Evolutionary conservation across 805 yeast species (phyloP).

Genomic region (Monosporozyma yasuniensis): DNA sequence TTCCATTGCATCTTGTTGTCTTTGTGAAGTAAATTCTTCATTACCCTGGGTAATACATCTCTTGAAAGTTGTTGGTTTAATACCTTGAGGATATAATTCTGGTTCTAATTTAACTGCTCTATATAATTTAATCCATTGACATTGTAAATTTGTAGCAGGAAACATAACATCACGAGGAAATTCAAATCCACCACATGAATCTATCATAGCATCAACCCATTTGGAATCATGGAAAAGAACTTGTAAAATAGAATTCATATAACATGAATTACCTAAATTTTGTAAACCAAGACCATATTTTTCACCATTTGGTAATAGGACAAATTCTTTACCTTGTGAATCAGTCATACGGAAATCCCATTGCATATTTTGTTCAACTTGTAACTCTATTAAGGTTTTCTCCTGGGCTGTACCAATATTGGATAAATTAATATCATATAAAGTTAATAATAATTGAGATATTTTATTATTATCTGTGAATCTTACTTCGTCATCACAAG

Average conservation of each 20-base stretch:
- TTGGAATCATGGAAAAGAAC: constrained; percentile 41
- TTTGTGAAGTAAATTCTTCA: constrained; percentile 72
- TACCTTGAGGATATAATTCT: constrained; percentile 58
- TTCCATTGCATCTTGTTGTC: constrained; percentile 94
- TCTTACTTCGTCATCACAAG: constrained; percentile 79
- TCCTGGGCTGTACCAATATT: constrained; percentile 56
- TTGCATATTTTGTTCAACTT: constrained; percentile 82
- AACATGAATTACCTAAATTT: constrained; percentile 90
- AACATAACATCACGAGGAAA: constrained; percentile 35
- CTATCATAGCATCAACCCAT: constrained; percentile 24
- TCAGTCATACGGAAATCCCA: constrained; percentile 87
- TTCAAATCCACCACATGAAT: constrained; percentile 15
- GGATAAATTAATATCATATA: constrained; percentile 59
- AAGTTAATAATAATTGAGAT: constrained; percentile 32
- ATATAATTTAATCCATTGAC: constrained; percentile 69
- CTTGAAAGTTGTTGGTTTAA: constrained; percentile 71
- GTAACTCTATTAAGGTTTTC: constrained; percentile 78
- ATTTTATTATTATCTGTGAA: constrained; percentile 42
- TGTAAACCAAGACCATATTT: constrained; percentile 71
- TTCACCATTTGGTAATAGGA: constrained; percentile 36
- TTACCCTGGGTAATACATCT: constrained; percentile 76
- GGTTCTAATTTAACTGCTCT: constrained; percentile 55
- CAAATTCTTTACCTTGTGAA: constrained; percentile 54
- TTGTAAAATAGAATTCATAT: constrained; percentile 75
- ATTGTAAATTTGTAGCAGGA: constrained; percentile 58